Percentiles rank a stretch among this genome's conserved stretches.
Evolutionary conservation across 1,284 basidiomycete species (phyloP).

Genomic region (Melampsora americana): DNA sequence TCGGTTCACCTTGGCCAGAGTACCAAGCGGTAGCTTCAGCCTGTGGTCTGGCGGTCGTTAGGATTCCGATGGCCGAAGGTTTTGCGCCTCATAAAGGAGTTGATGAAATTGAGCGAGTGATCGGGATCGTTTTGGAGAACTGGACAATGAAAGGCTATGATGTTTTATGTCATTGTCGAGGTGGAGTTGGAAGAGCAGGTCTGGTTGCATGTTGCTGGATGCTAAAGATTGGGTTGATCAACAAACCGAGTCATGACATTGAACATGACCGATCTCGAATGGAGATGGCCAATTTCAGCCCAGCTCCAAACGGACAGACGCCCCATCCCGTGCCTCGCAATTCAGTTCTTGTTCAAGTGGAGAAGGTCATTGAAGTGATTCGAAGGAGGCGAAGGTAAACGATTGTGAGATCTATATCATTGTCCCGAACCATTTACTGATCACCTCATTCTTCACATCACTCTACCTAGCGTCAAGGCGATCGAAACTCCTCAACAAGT

Average conservation of each 20-base stretch:
- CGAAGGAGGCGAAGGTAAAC: slow-evolving; percentile 65
- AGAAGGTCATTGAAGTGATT: slow-evolving; percentile 70
- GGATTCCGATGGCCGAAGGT: slow-evolving; percentile 86
- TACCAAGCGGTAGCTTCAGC: slow-evolving; percentile 66
- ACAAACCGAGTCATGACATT: slow-evolving; percentile 31
- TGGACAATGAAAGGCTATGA: slow-evolving; percentile 74
- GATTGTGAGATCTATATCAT: not conserved
- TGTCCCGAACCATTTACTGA: not conserved
- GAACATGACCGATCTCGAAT: slow-evolving; percentile 11
- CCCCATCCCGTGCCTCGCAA: slow-evolving; percentile 43
- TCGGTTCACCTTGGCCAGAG: slow-evolving; percentile 77
- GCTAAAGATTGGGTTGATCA: slow-evolving; percentile 76
- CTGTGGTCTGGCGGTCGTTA: slow-evolving; percentile 72
- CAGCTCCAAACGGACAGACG: not conserved
- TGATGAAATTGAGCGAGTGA: slow-evolving; percentile 65
- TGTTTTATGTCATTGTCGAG: slow-evolving; percentile 86
- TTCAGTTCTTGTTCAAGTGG: slow-evolving; percentile 57
- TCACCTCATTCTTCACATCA: not conserved
- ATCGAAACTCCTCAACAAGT: slow-evolving; percentile 91
- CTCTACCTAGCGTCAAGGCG: slow-evolving; percentile 59
- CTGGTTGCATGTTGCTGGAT: slow-evolving; percentile 90
- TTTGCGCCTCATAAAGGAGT: slow-evolving; percentile 62
- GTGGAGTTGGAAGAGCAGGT: slow-evolving; percentile 90
- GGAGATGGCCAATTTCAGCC: slow-evolving; percentile 50
- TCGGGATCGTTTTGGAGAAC: slow-evolving; percentile 66